Base-by-base conservation (phyloP, 176 grass and related monocot species). In the Aechmea fasciata region DNA sequence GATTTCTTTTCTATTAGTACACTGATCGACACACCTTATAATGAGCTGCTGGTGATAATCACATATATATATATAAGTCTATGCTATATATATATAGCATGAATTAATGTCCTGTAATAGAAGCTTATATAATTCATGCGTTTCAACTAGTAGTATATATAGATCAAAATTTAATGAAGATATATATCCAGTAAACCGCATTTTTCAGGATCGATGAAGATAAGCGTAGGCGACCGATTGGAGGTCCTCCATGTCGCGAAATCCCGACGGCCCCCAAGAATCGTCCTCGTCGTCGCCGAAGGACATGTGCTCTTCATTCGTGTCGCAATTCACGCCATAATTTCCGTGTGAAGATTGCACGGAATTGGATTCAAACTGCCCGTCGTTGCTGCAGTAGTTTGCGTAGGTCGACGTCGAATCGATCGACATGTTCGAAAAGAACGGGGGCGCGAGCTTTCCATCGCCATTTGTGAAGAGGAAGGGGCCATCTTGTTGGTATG, bases 151-250 rank as follows among this genome's bases (percentile, higher is more conserved):
- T 67, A 48, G 7, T 67, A 67, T 47, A 48, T 67, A 67, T 47
- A 48, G 26, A 67, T 67, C 65, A 67, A 67, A 67, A 67, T 49
- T 67, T 67, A 47, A 47, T 67, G 65, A 67, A 1, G 41, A 48
- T 67, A 59, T 59, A 48, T 67, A 15, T 19, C 15, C 13, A 13
- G 48, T 17, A 0, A 10, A 67, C 8, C 11, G 9, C 3, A 13
- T 17, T 47, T 67, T 15, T 67, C 28, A 67, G 15, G 65, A 18
- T n/a, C 33, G 28, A 67, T n/a, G 26, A 67, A 67, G 65, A 67
- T 67, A 47, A 67, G 65, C 65, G n/a, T 47, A 67, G 15, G 65
- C 25, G 15, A 67, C 14, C 18, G 65, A 67, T 48, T 67, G 26
- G 18, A 67, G 33, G 41, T 67, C 65, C 41, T 67, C 65, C 41